These are phyloP conservation scores for Diaporthe ampelina DNA, from an alignment of 2,329 filamentous ascomycete genomes.

Conservation along the genomic window DNA sequence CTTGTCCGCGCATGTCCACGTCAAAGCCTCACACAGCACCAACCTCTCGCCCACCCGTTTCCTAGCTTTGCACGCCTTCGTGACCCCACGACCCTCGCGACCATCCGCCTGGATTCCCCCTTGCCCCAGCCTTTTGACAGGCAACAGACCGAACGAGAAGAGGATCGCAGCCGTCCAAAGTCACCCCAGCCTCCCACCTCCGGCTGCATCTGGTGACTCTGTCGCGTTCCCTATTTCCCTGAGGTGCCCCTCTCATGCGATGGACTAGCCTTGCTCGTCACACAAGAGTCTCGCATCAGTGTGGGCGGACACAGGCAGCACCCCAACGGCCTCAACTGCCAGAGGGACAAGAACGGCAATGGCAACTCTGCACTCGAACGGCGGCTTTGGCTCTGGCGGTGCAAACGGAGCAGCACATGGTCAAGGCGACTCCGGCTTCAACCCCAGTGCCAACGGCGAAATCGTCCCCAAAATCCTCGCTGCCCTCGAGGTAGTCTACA, in stretches of 20 bases:
- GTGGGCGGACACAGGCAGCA: conserved; percentile 34
- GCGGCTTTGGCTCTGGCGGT: conserved; percentile 42
- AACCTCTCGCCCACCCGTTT: background rate
- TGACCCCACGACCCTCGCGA: background rate
- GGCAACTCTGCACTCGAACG: conserved; percentile 40
- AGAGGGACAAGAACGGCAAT: conserved; percentile 34
- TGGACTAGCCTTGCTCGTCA: conserved; percentile 38
- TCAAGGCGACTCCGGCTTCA: conserved; percentile 2
- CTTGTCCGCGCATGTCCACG: conserved; percentile 17
- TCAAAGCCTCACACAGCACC: conserved; percentile 14
- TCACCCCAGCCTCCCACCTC: conserved; percentile 22
- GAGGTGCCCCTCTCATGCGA: conserved; percentile 31
- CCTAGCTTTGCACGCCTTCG: background rate
- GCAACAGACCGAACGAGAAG: conserved; percentile 19
- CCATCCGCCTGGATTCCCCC: background rate
- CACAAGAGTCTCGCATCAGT: conserved; percentile 36
- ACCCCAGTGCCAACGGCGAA: conserved; percentile 54
- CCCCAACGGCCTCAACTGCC: conserved; percentile 22
- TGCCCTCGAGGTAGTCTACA: conserved; percentile 90
- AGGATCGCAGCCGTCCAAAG: background rate
- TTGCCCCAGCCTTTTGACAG: background rate
- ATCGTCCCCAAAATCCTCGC: conserved; percentile 80
- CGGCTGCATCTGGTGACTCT: conserved; percentile 12
- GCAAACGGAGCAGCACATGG: conserved; percentile 32
- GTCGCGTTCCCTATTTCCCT: background rate